These are phyloP conservation scores for Coniochaeta sp. DNA, from an alignment of 2,329 filamentous ascomycete genomes.

Conservation along the genomic window DNA sequence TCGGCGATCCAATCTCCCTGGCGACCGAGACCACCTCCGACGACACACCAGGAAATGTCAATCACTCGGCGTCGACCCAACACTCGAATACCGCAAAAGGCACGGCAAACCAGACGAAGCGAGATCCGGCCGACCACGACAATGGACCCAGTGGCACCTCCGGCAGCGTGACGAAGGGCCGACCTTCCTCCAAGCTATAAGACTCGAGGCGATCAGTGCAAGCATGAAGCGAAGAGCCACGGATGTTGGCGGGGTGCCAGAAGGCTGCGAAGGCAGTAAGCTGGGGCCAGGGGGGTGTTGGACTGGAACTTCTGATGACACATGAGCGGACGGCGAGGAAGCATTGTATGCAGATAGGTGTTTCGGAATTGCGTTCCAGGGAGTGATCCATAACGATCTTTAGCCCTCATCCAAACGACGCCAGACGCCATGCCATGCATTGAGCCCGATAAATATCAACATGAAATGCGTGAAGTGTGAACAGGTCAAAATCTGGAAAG, in stretches of 20 bases:
- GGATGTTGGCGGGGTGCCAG: no score
- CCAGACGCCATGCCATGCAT: neutral
- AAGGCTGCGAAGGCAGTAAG: no score
- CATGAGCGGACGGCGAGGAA: no score
- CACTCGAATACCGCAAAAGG: no score
- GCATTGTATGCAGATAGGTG: neutral
- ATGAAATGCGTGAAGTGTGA: no score
- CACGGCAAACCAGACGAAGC: neutral
- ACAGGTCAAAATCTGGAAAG: neutral
- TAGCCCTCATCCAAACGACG: neutral
- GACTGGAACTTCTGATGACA: no score
- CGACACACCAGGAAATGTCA: neutral
- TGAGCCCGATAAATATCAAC: no score
- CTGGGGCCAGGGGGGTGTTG: no score
- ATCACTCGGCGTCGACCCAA: neutral
- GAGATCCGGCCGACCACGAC: neutral
- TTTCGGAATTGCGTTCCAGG: neutral
- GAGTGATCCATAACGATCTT: neutral
- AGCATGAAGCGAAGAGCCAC: no score
- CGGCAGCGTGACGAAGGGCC: neutral
- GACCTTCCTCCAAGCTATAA: neutral
- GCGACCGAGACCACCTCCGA: conserved; percentile 13
- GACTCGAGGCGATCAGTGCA: neutral
- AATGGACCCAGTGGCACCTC: neutral
- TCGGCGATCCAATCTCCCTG: conserved; percentile 17